Percentiles rank a stretch among this genome's conserved stretches.
These are phyloP conservation scores for Nissolia schottii DNA, from an alignment of 306 rosid genomes.

Conservation along the genomic window DNA sequence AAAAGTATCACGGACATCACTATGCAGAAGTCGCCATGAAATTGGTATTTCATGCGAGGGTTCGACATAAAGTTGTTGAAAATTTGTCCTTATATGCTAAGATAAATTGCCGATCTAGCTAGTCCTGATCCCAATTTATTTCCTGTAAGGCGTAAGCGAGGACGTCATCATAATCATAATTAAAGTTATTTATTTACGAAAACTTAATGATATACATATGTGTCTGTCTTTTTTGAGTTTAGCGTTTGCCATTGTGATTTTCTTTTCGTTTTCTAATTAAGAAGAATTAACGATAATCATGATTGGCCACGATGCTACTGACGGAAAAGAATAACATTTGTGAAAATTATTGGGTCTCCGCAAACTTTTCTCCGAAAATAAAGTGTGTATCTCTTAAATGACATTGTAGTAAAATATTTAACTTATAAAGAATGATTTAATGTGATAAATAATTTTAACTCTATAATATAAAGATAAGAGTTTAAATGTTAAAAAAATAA, in stretches of 20 bases:
- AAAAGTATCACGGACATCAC: constrained; percentile 17
- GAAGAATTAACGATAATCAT: neutral
- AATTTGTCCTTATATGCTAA: neutral
- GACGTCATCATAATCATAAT: constrained; percentile 7
- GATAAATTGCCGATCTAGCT: neutral
- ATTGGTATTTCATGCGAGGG: neutral
- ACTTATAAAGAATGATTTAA: no score
- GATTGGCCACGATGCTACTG: no score
- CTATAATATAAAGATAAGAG: no score
- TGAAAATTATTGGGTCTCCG: neutral
- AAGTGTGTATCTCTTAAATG: neutral
- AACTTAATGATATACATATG: no score
- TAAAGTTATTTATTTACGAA: neutral
- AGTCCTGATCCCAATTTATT: neutral
- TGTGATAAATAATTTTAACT: no score
- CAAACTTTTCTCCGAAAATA: neutral
- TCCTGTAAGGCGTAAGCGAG: neutral
- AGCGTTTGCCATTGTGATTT: no score
- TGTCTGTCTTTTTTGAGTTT: no score
- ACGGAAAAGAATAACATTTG: neutral
- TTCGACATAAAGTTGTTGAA: neutral
- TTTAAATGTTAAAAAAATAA: no score
- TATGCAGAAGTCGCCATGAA: neutral
- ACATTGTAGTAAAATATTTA: no score
- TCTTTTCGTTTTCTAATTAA: neutral